These are phyloP conservation scores for Chlamydomonas schloesseri DNA, from an alignment of 139 green algal species.

Conservation along the genomic window DNA sequence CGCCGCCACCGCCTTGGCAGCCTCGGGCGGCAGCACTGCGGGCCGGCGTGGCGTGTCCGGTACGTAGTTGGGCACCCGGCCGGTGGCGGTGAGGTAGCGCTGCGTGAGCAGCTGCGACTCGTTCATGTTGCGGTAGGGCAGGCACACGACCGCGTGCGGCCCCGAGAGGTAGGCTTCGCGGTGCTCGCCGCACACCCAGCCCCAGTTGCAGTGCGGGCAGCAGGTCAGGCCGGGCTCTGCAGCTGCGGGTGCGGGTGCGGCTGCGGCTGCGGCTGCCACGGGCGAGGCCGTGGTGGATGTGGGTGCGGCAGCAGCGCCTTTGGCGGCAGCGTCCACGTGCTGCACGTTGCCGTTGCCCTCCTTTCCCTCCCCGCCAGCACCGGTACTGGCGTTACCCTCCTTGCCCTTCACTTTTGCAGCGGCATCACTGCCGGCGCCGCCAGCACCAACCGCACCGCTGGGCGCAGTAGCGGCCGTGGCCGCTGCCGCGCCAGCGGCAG, in stretches of 20 bases:
- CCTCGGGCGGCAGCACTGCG: not conserved
- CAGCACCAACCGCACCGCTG: no score
- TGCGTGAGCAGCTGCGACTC: slow-evolving; percentile 19
- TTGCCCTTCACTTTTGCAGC: no score
- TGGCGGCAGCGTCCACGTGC: no score
- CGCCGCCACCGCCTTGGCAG: not conserved
- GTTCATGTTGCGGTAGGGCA: slow-evolving; percentile 26
- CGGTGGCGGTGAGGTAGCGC: slow-evolving; percentile 36
- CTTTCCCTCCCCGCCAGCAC: no score
- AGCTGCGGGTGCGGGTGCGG: not conserved
- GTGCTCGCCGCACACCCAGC: slow-evolving; percentile 19
- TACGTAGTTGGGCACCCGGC: slow-evolving; percentile 36
- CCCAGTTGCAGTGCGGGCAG: slow-evolving; percentile 43
- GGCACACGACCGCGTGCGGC: slow-evolving; percentile 12
- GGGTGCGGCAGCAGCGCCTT: not conserved
- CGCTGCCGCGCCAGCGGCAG: no score
- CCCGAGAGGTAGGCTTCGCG: slow-evolving; percentile 9
- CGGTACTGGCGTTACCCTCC: no score
- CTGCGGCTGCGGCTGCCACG: not conserved
- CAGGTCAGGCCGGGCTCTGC: not conserved
- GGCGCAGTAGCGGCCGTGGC: not conserved
- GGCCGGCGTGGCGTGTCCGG: slow-evolving; percentile 1
- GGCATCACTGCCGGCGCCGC: no score
- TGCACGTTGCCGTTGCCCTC: not conserved
- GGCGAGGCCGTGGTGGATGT: not conserved